Conservation (phyloP, 768 basidiomycete species). For the Clathrus columnatus region DNA sequence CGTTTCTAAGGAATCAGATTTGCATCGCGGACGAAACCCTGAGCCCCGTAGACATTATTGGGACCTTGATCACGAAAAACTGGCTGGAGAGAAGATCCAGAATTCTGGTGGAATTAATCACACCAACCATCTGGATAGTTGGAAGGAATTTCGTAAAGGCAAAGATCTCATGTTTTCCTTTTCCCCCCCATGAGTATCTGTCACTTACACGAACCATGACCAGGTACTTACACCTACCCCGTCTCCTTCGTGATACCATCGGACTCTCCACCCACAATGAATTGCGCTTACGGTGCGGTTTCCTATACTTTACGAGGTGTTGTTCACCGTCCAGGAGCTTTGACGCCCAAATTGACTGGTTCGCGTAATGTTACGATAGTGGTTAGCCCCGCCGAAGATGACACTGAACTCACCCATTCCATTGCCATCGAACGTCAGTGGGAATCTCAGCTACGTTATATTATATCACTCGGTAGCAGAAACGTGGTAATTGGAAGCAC, state of each 20-base stretch:
- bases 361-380: slow-evolving; percentile 68
- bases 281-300: slow-evolving; percentile 68
- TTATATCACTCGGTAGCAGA: slow-evolving; percentile 63
- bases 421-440: slow-evolving; percentile 83
- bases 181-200: neutral
- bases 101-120: neutral
- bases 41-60: neutral
- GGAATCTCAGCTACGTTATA: slow-evolving; percentile 82
- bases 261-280: slow-evolving; percentile 67
- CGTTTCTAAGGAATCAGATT: slow-evolving; percentile 2
- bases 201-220: neutral
- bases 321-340: slow-evolving; percentile 76
- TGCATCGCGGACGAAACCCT: neutral
- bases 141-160: slow-evolving; percentile 90
- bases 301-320: slow-evolving; percentile 72
- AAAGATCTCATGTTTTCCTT: slow-evolving; percentile 12
- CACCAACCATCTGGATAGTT: slow-evolving; percentile 23
- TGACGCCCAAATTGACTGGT: slow-evolving; percentile 63
- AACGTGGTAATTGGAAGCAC: slow-evolving; percentile 77
- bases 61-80: neutral
- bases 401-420: slow-evolving; percentile 33
- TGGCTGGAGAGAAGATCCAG: slow-evolving; percentile 12
- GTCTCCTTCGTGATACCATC: slow-evolving; percentile 84
- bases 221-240: slow-evolving; percentile 89
- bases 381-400: slow-evolving; percentile 72